Evolutionary conservation across 2,329 filamentous ascomycete genomes (phyloP).

Genomic region (Aspergillus floridensis): DNA sequence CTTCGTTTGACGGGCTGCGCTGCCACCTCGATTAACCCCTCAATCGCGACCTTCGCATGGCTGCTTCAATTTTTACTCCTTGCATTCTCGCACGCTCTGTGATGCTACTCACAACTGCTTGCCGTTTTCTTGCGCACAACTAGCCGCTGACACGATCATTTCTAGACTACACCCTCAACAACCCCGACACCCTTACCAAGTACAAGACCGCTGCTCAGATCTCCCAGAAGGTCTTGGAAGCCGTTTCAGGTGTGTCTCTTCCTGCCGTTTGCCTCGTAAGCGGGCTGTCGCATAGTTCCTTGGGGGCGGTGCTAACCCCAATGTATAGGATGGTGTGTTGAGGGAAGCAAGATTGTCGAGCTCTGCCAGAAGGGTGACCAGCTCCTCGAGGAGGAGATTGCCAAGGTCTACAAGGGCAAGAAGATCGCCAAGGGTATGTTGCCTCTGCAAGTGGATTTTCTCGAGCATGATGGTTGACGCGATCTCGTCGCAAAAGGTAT

Average conservation of each 20-base stretch:
- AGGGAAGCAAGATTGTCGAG: conserved; percentile 87
- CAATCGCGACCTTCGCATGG: neutral
- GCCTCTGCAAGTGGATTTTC: neutral
- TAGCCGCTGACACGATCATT: conserved; percentile 16
- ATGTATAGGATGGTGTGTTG: conserved; percentile 62
- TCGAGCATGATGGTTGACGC: conserved; percentile 21
- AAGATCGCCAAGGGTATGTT: conserved; percentile 83
- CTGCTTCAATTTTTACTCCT: neutral
- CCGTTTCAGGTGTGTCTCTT: conserved; percentile 61
- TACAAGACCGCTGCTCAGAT: conserved; percentile 97
- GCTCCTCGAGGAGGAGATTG: conserved; percentile 86
- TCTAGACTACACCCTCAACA: conserved; percentile 81
- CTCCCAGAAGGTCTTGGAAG: conserved; percentile 90
- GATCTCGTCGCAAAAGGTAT: conserved; percentile 59
- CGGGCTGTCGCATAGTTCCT: neutral
- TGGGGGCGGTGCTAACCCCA: conserved; percentile 20
- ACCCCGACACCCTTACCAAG: conserved; percentile 95
- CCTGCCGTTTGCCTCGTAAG: neutral
- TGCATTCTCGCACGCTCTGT: neutral
- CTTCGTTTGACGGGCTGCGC: conserved; percentile 1
- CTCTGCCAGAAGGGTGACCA: conserved; percentile 96
- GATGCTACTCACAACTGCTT: neutral
- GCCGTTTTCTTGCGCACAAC: conserved; percentile 13
- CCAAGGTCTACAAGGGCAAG: conserved; percentile 98
- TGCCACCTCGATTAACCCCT: conserved; percentile 1